Evolutionary conservation across 2,329 filamentous ascomycete species (phyloP), one percentile per base, ranked within the genome.

Genomic region (Colletotrichum liriopes): DNA sequence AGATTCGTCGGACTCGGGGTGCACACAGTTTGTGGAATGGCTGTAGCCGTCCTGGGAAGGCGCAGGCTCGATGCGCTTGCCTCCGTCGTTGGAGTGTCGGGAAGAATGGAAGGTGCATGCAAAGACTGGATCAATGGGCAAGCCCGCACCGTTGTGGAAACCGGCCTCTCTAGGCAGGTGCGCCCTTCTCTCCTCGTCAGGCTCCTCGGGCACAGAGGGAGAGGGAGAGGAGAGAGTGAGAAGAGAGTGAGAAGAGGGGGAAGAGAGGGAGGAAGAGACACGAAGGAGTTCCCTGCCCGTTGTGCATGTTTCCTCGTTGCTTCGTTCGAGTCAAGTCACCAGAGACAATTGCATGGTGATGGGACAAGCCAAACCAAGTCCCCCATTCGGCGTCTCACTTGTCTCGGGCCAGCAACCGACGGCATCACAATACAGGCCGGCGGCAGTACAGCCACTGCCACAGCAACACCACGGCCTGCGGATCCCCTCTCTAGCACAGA

Each of bases 81-180:
- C 9, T 12, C 29, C 1, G 29, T 8, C 26, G 29, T 20, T 32
- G 26, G 26, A 5, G 7, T 32, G 2, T 52, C 37, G 39, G 49
- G 49, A 62, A 63, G 47, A 54, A 68, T 63, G 64, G 37, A 56
- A 56, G 43, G 41, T 37, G 58, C 49, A 47, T 55, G 39, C 58
- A 56, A 63, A 18, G 39, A 68, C 26, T 55, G 37, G 65, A 43
- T 32, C 39, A 26, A 16, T 18, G 5, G 41, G 41, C 32, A 32
- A 55, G 54, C 37, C 14, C 23, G 39, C 29, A 20, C 49, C 61
- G 16, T 4, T 41, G 35, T 18, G 20, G 29, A n/a, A 26, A 56
- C 54, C 39, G 11, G 39, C 39, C 39, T 32, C 32, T 26, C 29
- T 45, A 39, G 58, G 14, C 41, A 45, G 41, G 41, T 60, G 58